Evolutionary conservation across 164 flowering plant species (phyloP), one percentile per base, ranked within the genome.

Genomic region (Vitis riparia): DNA sequence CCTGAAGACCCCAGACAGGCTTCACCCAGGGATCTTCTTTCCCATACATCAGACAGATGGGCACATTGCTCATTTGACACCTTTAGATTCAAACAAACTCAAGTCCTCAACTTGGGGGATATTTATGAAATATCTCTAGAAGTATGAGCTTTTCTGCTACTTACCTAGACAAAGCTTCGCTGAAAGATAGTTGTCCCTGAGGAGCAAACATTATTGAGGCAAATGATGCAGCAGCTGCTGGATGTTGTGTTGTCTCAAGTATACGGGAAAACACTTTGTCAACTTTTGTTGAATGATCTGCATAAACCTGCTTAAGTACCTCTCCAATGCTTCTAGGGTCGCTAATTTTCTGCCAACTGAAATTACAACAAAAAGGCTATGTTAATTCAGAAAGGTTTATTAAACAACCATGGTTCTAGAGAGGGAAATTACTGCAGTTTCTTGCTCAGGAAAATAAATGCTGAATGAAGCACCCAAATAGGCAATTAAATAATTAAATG

Each of bases 201-300:
- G 99, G 99, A 74, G 99, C 99, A 78, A 82, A 90, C 96, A 95
- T 90, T 12, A 95, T 95, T 8, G 99, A 95, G 51, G 96, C 94
- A 73, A 95, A 83, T 58, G 98, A 85, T 62, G 99, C 98, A 74
- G 97, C 94, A n/a, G 99, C 99, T 32, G 98, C 99, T 47, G 99
- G 99, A 81, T 95, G 99, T 66, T 84, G 76, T 32, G 97, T 86
- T 68, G 79, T 84, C 71, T 91, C 88, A 49, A 95, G 74, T 67
- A 92, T 92, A 58, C 85, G 87, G 59, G 87, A 76, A 76, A 91
- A 92, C 15, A 94, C 95, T 56, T 88, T 84, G 76, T 92, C 98
- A 15, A 92, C 89, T 11, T 89, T 80, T 62, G 88, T 94, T 29
- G 97, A 78, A 75, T 91, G 97, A 71, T 95, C 99, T 56, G 88